phyloP scores from a whole-genome alignment of 768 basidiomycete genomes.

The Hypholoma sublateritium region DNA sequence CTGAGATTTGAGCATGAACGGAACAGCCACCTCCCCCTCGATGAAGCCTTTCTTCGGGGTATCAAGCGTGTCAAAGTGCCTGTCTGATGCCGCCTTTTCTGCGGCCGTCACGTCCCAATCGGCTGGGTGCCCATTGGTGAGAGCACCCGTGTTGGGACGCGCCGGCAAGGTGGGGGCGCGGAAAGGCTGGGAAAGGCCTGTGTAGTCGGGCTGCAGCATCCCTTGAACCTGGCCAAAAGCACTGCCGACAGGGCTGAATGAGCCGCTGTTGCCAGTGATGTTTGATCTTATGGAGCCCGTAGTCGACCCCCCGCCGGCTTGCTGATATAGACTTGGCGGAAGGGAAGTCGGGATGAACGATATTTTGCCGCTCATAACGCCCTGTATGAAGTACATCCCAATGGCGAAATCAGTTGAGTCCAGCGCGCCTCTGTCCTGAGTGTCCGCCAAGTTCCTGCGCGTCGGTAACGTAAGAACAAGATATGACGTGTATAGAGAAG shows the following conservation, averaged over 20 bases:
- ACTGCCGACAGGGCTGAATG: conserved; percentile 54
- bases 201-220: conserved; percentile 50
- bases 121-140: conserved; percentile 24
- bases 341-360: conserved; percentile 70
- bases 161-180: conserved; percentile 38
- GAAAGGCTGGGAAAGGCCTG: conserved; percentile 32
- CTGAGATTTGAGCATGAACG: conserved; percentile 91
- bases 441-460: conserved; percentile 89
- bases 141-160: conserved; percentile 28
- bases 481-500: neutral
- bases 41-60: conserved; percentile 72
- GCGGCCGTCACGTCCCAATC: conserved; percentile 82
- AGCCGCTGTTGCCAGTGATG: conserved; percentile 59
- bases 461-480: conserved; percentile 6
- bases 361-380: conserved; percentile 79
- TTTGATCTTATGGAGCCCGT: conserved; percentile 46
- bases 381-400: conserved; percentile 96
- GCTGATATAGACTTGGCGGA: conserved; percentile 85
- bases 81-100: conserved; percentile 79
- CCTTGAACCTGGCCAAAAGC: conserved; percentile 54
- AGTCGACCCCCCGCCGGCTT: conserved; percentile 52
- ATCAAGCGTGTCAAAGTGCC: conserved; percentile 83
- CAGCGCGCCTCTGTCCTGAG: conserved; percentile 84
- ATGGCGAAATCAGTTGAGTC: conserved; percentile 92
- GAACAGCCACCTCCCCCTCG: conserved; percentile 92